A percentile compares a stretch with the other conserved stretches of the same genome.
Evolutionary conservation across 2,329 filamentous ascomycete species (phyloP).

Genomic region (Aspergillus sp.): DNA sequence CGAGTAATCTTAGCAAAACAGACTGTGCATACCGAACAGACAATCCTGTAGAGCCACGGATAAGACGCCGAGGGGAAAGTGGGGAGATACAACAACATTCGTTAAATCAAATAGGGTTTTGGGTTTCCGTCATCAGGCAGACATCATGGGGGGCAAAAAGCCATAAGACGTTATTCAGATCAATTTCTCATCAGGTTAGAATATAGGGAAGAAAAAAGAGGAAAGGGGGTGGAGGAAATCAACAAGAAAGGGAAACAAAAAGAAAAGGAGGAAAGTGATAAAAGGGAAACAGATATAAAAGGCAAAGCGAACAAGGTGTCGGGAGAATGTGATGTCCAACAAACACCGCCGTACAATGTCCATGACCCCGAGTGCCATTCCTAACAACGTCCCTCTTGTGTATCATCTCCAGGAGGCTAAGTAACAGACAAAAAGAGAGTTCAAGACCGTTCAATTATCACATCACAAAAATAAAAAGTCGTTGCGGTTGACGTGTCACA

Average conservation of each 20-base stretch:
- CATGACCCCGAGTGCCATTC: constrained; percentile 29
- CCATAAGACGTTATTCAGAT: constrained; percentile 4
- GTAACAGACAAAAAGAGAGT: constrained; percentile 41
- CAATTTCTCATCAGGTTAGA: constrained; percentile 23
- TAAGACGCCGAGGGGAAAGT: constrained; percentile 1
- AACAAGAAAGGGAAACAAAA: constrained; percentile 18
- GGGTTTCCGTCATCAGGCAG: background rate
- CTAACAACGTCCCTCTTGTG: constrained; percentile 36
- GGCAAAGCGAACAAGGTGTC: constrained; percentile 14
- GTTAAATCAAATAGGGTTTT: background rate
- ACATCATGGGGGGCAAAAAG: background rate
- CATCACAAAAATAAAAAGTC: constrained; percentile 43
- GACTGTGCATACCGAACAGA: background rate
- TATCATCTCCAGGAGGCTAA: constrained; percentile 38
- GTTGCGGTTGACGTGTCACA: constrained; percentile 34
- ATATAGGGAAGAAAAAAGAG: constrained; percentile 20
- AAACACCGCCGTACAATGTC: constrained; percentile 28
- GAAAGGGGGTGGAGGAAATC: constrained; percentile 17
- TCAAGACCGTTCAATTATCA: constrained; percentile 42
- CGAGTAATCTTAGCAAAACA: background rate
- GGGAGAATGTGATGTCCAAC: constrained; percentile 24
- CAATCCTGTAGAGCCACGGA: background rate
- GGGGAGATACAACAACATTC: background rate
- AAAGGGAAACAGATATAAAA: constrained; percentile 17
- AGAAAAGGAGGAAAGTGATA: constrained; percentile 20